phyloP scores from a whole-genome alignment of 148 eudicot genomes.

The Camellia sinensis region DNA sequence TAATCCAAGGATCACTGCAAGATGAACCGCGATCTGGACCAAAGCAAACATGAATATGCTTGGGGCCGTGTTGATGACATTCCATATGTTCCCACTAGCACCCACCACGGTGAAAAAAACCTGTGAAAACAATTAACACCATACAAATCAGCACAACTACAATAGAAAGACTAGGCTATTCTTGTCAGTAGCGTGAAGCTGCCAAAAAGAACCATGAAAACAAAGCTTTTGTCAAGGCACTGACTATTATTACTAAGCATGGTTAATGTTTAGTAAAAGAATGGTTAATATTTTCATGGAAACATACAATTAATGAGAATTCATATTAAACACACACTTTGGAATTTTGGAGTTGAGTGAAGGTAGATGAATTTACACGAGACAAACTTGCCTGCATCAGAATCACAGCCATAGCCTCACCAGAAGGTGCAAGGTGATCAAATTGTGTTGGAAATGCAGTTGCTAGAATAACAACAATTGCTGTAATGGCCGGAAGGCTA shows the following conservation, averaged over 20 bases:
- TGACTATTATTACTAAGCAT: neutral
- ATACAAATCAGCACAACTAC: neutral
- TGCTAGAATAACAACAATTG: constrained; percentile 69
- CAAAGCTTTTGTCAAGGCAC: neutral
- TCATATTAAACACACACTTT: neutral
- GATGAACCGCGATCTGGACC: constrained; percentile 73
- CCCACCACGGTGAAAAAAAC: constrained; percentile 87
- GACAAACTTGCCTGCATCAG: constrained; percentile 68
- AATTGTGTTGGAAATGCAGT: constrained; percentile 63
- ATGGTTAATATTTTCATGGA: too few species aligned
- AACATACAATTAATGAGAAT: neutral
- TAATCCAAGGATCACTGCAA: constrained; percentile 70
- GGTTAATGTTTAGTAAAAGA: too few species aligned
- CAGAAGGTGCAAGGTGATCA: constrained; percentile 72
- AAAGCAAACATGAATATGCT: constrained; percentile 81
- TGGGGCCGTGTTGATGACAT: constrained; percentile 74
- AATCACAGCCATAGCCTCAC: constrained; percentile 66
- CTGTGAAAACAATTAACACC: constrained; percentile 24
- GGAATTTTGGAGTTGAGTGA: neutral
- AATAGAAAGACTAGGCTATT: neutral
- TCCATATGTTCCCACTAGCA: constrained; percentile 76
- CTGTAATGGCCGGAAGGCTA: constrained; percentile 70
- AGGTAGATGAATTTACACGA: constrained; percentile 1
- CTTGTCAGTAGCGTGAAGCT: neutral
- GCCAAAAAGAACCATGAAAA: neutral